These are phyloP conservation scores for Arachis stenosperma DNA, from an alignment of 306 rosid genomes.

Conservation along the genomic window DNA sequence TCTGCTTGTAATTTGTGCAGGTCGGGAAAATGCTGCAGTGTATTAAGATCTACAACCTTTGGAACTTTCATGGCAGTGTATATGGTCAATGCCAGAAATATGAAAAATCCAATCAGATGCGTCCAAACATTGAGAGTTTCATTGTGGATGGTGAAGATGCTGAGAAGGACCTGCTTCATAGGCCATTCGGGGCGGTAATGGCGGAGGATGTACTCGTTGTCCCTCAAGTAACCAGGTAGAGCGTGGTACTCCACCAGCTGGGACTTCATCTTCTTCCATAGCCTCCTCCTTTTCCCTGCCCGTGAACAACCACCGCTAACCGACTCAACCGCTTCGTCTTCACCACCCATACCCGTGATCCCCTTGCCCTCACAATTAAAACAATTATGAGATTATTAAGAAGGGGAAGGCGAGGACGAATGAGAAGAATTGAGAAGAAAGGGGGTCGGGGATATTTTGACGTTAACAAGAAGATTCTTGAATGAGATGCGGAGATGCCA, in stretches of 20 bases:
- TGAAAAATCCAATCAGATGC: constrained; percentile 97
- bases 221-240: constrained; percentile 81
- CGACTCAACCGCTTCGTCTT: constrained; percentile 32
- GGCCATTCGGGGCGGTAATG: constrained; percentile 96
- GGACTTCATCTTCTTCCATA: constrained; percentile 92
- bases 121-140: constrained; percentile 99
- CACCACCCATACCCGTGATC: constrained; percentile 30
- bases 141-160: constrained; percentile 86
- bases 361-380: neutral
- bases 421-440: neutral
- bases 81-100: constrained; percentile 87
- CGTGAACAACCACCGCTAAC: constrained; percentile 20
- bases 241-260: constrained; percentile 92
- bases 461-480: constrained; percentile 32
- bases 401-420: neutral
- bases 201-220: constrained; percentile 81
- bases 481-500: constrained; percentile 41
- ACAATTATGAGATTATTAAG: neutral
- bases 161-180: constrained; percentile 76
- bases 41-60: constrained; percentile 71
- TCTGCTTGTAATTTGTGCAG: constrained; percentile 76
- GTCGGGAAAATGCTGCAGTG: constrained; percentile 74
- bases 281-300: constrained; percentile 68
- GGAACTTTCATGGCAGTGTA: constrained; percentile 90
- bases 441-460: constrained; percentile 18